Evolutionary conservation across 345 rosid species (phyloP).

Genomic region (Jatropha curcas): DNA sequence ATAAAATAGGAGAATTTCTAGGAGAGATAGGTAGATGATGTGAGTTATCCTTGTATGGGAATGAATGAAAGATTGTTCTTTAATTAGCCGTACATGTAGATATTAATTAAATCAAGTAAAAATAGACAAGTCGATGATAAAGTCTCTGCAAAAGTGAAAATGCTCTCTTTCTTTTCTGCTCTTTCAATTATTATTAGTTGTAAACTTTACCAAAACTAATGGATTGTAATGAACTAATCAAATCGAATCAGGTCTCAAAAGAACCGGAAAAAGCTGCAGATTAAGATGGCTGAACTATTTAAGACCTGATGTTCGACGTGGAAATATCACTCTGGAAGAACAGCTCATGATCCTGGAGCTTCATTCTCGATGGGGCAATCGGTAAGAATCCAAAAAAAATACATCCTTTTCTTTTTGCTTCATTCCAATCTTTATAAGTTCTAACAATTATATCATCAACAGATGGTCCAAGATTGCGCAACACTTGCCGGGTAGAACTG

Average conservation of each 20-base stretch:
- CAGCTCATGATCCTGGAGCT: conserved; percentile 41
- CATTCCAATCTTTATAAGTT: not conserved
- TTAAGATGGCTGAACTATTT: conserved; percentile 40
- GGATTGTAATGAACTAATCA: not conserved
- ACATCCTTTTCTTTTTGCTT: not conserved
- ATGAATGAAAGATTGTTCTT: no score
- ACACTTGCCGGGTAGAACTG: conserved; percentile 38
- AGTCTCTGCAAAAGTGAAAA: conserved; percentile 16
- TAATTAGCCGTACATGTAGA: no score
- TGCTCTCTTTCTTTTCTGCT: not conserved
- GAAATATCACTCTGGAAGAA: conserved; percentile 38
- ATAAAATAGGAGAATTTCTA: no score
- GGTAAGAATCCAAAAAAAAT: not conserved
- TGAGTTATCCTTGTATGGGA: no score
- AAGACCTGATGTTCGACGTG: conserved; percentile 41
- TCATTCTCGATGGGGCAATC: conserved; percentile 39
- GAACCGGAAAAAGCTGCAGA: conserved; percentile 42
- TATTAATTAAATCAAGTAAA: no score
- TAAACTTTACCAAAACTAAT: conserved; percentile 42
- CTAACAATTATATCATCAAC: not conserved
- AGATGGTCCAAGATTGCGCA: conserved; percentile 42
- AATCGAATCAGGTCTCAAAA: conserved; percentile 31
- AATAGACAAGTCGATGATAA: not conserved
- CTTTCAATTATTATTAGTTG: not conserved
- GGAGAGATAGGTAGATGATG: no score